phyloP scores from a whole-genome alignment of 148 eudicot species.

The Fallopia convolvulus region DNA sequence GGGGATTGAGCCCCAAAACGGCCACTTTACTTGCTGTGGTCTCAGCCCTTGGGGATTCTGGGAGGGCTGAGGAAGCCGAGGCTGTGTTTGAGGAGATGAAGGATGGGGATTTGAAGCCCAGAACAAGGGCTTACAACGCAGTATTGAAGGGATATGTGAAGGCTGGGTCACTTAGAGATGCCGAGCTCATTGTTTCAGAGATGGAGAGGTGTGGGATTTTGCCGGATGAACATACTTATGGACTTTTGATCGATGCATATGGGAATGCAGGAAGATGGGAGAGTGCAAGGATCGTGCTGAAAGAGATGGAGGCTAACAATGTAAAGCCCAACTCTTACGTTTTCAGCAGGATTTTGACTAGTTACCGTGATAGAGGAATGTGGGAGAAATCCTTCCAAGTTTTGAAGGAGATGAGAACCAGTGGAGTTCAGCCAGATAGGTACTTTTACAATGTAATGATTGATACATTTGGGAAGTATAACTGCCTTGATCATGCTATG shows the following conservation, averaged over 20 bases:
- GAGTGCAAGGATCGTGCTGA: constrained; percentile 88
- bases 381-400: constrained; percentile 94
- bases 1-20: constrained; percentile 65
- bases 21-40: constrained; percentile 55
- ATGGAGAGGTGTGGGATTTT: constrained; percentile 75
- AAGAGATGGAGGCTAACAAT: constrained; percentile 74
- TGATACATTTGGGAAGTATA: constrained; percentile 91
- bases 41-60: constrained; percentile 54
- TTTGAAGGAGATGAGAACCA: constrained; percentile 74
- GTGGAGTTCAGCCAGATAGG: constrained; percentile 86
- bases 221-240: constrained; percentile 83
- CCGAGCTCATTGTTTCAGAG: constrained; percentile 66
- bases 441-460: constrained; percentile 90
- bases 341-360: constrained; percentile 72
- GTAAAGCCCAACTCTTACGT: constrained; percentile 70
- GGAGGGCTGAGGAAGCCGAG: constrained; percentile 87
- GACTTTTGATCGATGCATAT: constrained; percentile 81
- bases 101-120: constrained; percentile 77
- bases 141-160: constrained; percentile 82
- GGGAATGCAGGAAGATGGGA: constrained; percentile 93
- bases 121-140: constrained; percentile 89
- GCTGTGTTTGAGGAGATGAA: constrained; percentile 89
- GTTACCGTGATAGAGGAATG: constrained; percentile 82
- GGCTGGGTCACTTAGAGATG: constrained; percentile 61
- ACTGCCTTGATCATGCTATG: constrained; percentile 87